phyloP scores from a whole-genome alignment of 2,329 filamentous ascomycete species.

The Escovopsis sp. region DNA sequence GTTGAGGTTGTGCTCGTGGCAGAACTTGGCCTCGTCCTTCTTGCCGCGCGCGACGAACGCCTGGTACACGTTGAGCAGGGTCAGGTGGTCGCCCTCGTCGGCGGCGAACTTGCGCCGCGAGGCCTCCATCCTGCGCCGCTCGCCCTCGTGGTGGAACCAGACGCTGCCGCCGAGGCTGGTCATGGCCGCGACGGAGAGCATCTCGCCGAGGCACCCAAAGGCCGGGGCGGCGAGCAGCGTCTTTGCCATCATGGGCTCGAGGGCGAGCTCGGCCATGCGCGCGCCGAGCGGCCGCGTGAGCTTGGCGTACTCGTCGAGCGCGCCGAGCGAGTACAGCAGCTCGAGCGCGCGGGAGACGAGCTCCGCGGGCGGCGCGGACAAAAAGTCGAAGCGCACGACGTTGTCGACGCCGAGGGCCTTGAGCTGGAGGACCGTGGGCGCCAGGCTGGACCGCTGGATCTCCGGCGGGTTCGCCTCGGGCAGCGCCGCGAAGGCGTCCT shows the following conservation, averaged over 20 bases:
- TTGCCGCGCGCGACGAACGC: conserved; percentile 64
- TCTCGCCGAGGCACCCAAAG: conserved; percentile 71
- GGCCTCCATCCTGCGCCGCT: conserved; percentile 60
- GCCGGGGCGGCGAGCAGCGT: conserved; percentile 60
- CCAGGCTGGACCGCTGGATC: conserved; percentile 82
- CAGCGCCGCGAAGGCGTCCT: conserved; percentile 51
- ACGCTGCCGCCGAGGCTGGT: conserved; percentile 69
- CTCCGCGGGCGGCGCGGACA: conserved; percentile 73
- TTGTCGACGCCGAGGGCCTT: conserved; percentile 95
- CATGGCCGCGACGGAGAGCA: conserved; percentile 90
- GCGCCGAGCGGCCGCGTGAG: conserved; percentile 77
- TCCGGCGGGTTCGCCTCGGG: conserved; percentile 69
- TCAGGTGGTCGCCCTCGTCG: conserved; percentile 88
- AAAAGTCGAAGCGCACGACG: conserved; percentile 75
- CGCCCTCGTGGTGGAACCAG: conserved; percentile 69
- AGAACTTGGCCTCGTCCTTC: conserved; percentile 67
- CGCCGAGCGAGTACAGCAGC: conserved; percentile 72
- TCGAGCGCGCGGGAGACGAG: conserved; percentile 78
- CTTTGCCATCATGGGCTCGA: conserved; percentile 94
- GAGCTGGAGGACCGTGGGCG: conserved; percentile 75
- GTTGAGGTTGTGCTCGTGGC: conserved; percentile 74
- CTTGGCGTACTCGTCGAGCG: conserved; percentile 78
- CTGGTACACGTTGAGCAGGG: conserved; percentile 84
- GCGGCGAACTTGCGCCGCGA: conserved; percentile 71
- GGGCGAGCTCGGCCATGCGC: conserved; percentile 82